These are phyloP conservation scores for Metarhizium humberi DNA, from an alignment of 2,329 filamentous ascomycete genomes.

Conservation along the genomic window DNA sequence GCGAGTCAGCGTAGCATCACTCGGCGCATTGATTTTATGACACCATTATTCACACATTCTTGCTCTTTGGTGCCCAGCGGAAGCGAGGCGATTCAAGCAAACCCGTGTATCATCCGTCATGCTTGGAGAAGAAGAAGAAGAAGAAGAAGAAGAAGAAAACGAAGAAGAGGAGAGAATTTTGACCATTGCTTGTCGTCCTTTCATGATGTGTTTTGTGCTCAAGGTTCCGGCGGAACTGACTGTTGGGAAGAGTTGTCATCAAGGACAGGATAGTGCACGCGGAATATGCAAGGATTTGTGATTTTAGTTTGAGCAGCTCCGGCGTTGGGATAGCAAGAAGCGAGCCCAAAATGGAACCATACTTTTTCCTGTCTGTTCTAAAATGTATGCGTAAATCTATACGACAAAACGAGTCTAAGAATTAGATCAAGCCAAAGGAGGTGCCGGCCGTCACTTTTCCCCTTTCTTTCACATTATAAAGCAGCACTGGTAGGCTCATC, in stretches of 20 bases:
- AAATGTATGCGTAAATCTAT: no score
- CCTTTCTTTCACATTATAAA: background rate
- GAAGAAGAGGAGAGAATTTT: background rate
- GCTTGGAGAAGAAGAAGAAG: background rate
- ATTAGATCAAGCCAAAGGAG: no score
- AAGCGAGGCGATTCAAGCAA: background rate
- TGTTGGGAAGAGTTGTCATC: background rate
- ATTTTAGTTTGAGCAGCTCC: background rate
- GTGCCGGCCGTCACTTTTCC: no score
- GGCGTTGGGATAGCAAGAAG: background rate
- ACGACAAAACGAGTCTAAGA: no score
- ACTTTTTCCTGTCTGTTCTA: background rate
- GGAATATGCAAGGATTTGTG: background rate
- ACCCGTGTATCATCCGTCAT: background rate
- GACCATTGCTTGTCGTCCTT: background rate
- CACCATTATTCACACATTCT: conserved; percentile 1
- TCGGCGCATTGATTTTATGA: conserved; percentile 21
- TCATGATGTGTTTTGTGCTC: background rate
- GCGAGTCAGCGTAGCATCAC: conserved; percentile 22
- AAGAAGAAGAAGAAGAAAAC: background rate
- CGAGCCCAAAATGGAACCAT: background rate
- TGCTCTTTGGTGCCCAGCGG: background rate
- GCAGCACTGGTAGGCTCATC: conserved; percentile 4
- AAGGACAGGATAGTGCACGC: background rate
- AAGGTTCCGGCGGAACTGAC: background rate